Conservation (phyloP, 176 grass and related monocot species). For the Aegilops sharonensis region DNA sequence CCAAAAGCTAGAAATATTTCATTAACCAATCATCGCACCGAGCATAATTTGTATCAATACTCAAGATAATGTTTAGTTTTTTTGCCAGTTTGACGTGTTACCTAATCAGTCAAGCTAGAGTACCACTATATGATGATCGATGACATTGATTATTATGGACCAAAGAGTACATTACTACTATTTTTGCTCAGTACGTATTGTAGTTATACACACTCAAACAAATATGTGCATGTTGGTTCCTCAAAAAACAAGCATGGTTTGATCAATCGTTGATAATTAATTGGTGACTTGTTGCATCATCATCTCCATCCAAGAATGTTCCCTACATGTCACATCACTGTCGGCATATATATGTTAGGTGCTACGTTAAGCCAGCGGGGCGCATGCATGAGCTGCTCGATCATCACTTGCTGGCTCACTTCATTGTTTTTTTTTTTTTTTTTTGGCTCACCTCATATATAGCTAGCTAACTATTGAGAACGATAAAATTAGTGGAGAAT, state of each 20-base stretch:
- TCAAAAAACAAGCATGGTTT: conserved; percentile 40
- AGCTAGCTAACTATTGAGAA: too few species aligned
- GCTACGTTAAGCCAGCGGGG: conserved; percentile 17
- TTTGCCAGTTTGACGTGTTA: neutral
- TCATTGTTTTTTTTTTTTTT: too few species aligned
- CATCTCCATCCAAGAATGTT: conserved; percentile 53
- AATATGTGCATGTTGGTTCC: conserved; percentile 11
- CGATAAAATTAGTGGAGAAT: too few species aligned
- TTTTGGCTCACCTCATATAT: too few species aligned
- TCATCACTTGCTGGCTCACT: neutral
- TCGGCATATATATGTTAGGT: conserved; percentile 2
- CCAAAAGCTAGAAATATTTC: neutral
- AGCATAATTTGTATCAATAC: too few species aligned
- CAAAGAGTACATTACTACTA: neutral
- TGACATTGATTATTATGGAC: neutral
- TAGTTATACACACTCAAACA: neutral
- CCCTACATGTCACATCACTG: conserved; percentile 18
- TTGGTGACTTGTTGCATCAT: conserved; percentile 38
- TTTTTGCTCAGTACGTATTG: neutral
- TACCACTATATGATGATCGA: neutral
- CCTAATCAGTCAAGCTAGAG: conserved; percentile 23
- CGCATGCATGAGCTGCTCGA: neutral
- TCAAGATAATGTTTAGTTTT: too few species aligned
- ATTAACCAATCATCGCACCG: neutral
- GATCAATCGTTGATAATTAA: conserved; percentile 20